Evolutionary conservation across 352 stramenopile genomes (phyloP), one percentile per base, ranked within the genome.

Genomic region (Hyaloperonospora brassicae): DNA sequence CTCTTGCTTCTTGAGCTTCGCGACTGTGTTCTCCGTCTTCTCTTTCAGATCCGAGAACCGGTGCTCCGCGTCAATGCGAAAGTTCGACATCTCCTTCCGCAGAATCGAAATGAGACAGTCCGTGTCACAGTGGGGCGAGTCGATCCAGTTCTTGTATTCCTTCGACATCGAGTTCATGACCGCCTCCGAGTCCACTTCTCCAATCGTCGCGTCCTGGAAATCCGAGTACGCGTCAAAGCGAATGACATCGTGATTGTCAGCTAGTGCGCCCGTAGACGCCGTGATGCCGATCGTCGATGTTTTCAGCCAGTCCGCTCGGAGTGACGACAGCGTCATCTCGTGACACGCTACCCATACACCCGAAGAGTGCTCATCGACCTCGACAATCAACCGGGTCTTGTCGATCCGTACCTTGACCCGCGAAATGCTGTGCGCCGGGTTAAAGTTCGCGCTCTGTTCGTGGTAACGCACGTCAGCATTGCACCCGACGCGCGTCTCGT

Each of bases 231-330:
- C 67, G 23, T 87, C 76, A 42, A 92, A 86, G 46, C 74, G 74
- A 36, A 92, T 82, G 43, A 92, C 71, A 57, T 94, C 84, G 59
- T 94, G 84, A 58, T 94, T 94, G 59, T 94, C 84, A 10, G 84
- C 84, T 14, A 94, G 56, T 24, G 68, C 68, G n/a, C 84, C 84
- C 1, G 84, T 94, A 6, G 84, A 72, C 22, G 67, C 82, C 11
- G 75, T 90, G 60, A 94, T 86, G 25, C 84, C 82, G 25, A 93
- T 75, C 30, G 79, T 88, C 13, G 76, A 46, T 22, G 51, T 55
- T 31, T 44, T 24, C 12, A 93, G 65, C 82, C 83, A 93, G 62
- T 86, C 61, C n/a, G 61, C 47, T 5, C 50, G 61, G 40, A 93
- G 87, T n/a, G n/a, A n/a, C 8, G 81, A 77, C 52, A 93, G 55